A percentile compares a stretch with the other conserved stretches of the same genome.
Conservation (phyloP, 2,329 filamentous ascomycete genomes). For the Arthrobotrys iridis region DNA sequence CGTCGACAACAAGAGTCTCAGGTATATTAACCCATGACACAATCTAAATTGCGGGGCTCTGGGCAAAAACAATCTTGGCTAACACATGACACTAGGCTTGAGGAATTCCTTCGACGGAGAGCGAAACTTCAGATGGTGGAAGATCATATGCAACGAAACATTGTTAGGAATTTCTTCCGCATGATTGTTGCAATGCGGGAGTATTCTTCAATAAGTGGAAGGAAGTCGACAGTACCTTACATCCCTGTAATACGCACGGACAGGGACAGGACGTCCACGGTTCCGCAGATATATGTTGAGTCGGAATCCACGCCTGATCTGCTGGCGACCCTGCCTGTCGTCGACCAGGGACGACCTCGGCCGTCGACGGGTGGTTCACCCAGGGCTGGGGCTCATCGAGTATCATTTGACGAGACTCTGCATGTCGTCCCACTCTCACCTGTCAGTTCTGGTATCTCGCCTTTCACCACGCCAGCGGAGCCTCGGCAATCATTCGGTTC, state of each 20-base stretch:
- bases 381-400: constrained; percentile 12
- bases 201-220: constrained; percentile 56
- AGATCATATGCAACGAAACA: constrained; percentile 87
- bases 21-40: constrained; percentile 64
- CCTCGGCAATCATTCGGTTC: constrained; percentile 19
- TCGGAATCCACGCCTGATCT: constrained; percentile 50
- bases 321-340: constrained; percentile 5
- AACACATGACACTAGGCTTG: constrained; percentile 69
- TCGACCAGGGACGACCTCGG: not conserved
- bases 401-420: constrained; percentile 40
- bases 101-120: constrained; percentile 91
- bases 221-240: constrained; percentile 49
- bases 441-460: constrained; percentile 53
- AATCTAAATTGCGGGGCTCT: constrained; percentile 13
- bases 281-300: constrained; percentile 52
- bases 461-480: constrained; percentile 54
- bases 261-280: constrained; percentile 37
- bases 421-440: constrained; percentile 43
- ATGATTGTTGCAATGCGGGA: constrained; percentile 67
- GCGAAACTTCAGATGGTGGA: constrained; percentile 92
- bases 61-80: constrained; percentile 57
- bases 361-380: constrained; percentile 34
- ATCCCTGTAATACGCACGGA: constrained; percentile 49
- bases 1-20: constrained; percentile 93
- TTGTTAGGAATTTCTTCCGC: constrained; percentile 94